phyloP scores from a whole-genome alignment of 805 yeast genomes.

The Nakazawaea ishiwadae region DNA sequence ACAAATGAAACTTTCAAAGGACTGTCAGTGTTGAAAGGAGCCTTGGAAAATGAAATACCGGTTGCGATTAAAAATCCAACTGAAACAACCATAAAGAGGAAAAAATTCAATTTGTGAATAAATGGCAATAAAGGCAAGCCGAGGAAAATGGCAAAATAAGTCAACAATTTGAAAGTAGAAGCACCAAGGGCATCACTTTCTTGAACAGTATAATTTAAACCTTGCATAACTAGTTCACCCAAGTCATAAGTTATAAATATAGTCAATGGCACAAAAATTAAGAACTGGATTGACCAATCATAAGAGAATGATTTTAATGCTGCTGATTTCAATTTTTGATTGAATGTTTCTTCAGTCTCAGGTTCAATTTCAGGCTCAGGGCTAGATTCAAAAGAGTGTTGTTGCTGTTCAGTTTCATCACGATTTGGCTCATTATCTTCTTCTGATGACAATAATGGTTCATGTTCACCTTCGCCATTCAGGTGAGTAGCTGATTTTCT shows the following conservation, averaged over 20 bases:
- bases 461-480: slow-evolving; percentile 1
- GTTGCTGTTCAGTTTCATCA: background rate
- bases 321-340: slow-evolving; percentile 22
- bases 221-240: slow-evolving; percentile 56
- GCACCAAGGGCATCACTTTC: slow-evolving; percentile 49
- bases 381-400: no score
- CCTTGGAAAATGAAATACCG: slow-evolving; percentile 30
- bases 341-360: slow-evolving; percentile 22
- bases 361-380: no score
- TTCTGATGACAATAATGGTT: background rate
- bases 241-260: slow-evolving; percentile 48
- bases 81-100: slow-evolving; percentile 37
- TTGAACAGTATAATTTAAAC: slow-evolving; percentile 64
- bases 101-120: slow-evolving; percentile 57
- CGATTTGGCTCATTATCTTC: background rate
- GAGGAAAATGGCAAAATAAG: slow-evolving; percentile 31
- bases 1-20: slow-evolving; percentile 74
- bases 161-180: slow-evolving; percentile 30
- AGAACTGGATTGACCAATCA: slow-evolving; percentile 79
- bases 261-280: slow-evolving; percentile 62
- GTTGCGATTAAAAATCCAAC: slow-evolving; percentile 34
- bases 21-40: slow-evolving; percentile 55
- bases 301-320: slow-evolving; percentile 49
- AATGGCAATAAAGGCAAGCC: slow-evolving; percentile 61
- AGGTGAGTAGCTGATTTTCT: background rate